Evolutionary conservation across 768 basidiomycete genomes (phyloP), one percentile per base, ranked within the genome.

Genomic region (Pisolithus marmoratus): DNA sequence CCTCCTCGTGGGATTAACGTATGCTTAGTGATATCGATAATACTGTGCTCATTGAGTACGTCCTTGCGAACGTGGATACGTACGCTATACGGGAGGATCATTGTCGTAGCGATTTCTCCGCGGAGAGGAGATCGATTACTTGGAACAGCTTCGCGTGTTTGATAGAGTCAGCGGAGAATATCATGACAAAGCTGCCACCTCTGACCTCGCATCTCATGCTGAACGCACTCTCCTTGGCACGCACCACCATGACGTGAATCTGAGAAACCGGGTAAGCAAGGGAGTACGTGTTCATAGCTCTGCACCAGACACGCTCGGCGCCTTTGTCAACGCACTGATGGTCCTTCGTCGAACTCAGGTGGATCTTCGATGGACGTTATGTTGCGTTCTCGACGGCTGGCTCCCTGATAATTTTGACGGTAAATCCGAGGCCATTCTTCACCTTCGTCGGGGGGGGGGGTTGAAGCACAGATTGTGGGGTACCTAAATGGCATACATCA

Each of bases 331-430:
- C 17, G 75, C 75, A 20, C 66, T 70, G 40, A 73, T 51, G 11
- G 58, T 51, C 74, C 74, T 51, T 76, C 74, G 53, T 66, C 59
- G 20, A 73, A 64, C 1, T 57, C 57, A 1, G 59, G 49, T 4
- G 76, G 75, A 4, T 72, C 59, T 27, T 77, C 71, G 11, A 75
- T 57, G 15, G 70, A 51, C 0, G 69, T 62, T 22, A 58, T 58
- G 53, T 75, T 73, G 75, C 76, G 8, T 66, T 60, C 49, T 76
- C 66, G 2, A 71, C 36, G 40, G 67, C 75, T 2, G 74, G 69
- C 56, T 81, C 80, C 36, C 77, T 79, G 59, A 84, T 82, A 60
- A 80, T 79, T 56, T 77, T 79, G 26, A 80, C 74, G 75, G n/a
- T n/a, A n/a, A n/a, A 84, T 5, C 54, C 62, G 44, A 75, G 75